Evolutionary conservation across 1,139 yeast genomes (phyloP), one percentile per base, ranked within the genome.

Genomic region (Magnusiomyces clavatus): DNA sequence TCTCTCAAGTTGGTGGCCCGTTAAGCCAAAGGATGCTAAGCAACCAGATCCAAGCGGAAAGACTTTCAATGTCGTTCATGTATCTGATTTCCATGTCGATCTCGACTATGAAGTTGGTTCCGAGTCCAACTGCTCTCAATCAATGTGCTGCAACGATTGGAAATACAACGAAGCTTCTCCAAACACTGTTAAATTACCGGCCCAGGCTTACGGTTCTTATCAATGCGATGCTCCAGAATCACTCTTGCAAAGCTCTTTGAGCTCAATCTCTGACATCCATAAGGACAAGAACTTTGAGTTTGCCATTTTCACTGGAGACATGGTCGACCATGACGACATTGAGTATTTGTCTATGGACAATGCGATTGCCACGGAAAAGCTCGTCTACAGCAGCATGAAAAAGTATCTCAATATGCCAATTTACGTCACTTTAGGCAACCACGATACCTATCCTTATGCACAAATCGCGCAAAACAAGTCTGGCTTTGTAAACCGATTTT

Each of bases 391-490:
- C 55, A 75, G 80, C 53, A 71, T 82, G 72, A 82, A 82, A 62
- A 67, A 72, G 50, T 75, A 71, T 62, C 73, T 83, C 57, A 34
- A 77, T 51, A 66, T 79, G 17, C 83, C 87, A 4, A 77, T 83
- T 16, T 82, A 70, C 61, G 77, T 86, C 12, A 79, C 79, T 38
- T 69, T 83, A 58, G 89, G 89, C 19, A 82, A 83, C 65, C 89
- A 83, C 64, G 89, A 83, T 61, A 77, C 83, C 19, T 83, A 77
- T 71, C 88, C 89, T 16, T 82, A 81, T 60, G 86, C 82, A 16
- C 86, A 82, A 65, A 64, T 81, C 53, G 82, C 87, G 1, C 86
- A 82, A 47, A 68, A 73, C 53, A 62, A 66, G 45, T 72, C 76
- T 35, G 77, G 77, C 8, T 75, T 70, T 56, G 71, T 71, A 49